phyloP scores from a whole-genome alignment of 2,329 filamentous ascomycete genomes.

The Moelleriella libera region DNA sequence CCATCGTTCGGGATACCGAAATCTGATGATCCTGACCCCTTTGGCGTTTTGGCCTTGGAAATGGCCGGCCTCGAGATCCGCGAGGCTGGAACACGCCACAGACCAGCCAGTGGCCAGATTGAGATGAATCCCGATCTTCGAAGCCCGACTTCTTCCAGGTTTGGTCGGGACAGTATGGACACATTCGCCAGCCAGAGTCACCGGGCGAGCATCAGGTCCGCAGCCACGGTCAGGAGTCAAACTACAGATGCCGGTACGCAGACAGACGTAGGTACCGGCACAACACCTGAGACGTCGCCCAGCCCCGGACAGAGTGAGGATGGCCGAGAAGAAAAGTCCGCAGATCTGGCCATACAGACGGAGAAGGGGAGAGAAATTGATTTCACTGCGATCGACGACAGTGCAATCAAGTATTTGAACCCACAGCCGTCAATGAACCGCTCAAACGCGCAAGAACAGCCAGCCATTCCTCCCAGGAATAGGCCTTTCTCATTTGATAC shows the following conservation, averaged over 20 bases:
- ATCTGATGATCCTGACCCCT: constrained; percentile 76
- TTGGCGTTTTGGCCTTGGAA: constrained; percentile 80
- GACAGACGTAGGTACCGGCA: constrained; percentile 31
- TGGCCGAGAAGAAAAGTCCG: constrained; percentile 25
- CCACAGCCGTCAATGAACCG: constrained; percentile 20
- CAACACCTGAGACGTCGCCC: constrained; percentile 38
- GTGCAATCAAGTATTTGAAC: constrained; percentile 30
- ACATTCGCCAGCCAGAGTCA: constrained; percentile 46
- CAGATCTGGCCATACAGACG: constrained; percentile 20
- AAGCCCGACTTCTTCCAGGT: constrained; percentile 52
- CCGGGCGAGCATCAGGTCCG: constrained; percentile 62
- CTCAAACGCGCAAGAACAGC: neutral
- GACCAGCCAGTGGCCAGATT: constrained; percentile 67
- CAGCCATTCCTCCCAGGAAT: constrained; percentile 6
- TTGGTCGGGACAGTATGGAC: constrained; percentile 55
- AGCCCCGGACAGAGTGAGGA: constrained; percentile 41
- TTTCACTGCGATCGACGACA: constrained; percentile 44
- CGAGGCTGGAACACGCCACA: constrained; percentile 60
- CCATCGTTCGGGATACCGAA: constrained; percentile 65
- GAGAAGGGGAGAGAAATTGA: constrained; percentile 32
- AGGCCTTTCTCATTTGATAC: neutral
- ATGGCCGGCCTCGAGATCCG: constrained; percentile 79
- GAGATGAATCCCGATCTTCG: constrained; percentile 65
- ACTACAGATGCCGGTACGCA: constrained; percentile 58
- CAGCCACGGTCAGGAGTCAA: constrained; percentile 52